A percentile compares a stretch with the other conserved stretches of the same genome.
Evolutionary conservation across 169 alveolate genomes (phyloP).

Genomic region (Babesia ovis): DNA sequence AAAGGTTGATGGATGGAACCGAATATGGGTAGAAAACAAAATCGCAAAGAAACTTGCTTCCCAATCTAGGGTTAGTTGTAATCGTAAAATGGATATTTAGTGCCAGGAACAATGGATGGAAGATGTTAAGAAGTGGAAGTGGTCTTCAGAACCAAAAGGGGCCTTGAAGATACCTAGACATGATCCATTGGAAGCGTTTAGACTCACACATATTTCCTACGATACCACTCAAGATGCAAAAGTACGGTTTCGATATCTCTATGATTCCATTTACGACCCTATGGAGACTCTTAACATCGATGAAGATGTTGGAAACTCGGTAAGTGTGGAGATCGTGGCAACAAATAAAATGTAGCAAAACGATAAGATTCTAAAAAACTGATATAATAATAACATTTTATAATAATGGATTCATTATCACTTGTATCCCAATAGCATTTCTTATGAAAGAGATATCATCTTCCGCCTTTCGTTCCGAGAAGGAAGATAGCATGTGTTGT

Average conservation of each 20-base stretch:
- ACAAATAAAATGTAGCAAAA: not conserved
- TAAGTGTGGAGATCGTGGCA: not conserved
- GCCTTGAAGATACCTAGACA: constrained; percentile 74
- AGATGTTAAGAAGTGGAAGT: constrained; percentile 78
- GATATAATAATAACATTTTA: not conserved
- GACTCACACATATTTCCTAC: constrained; percentile 54
- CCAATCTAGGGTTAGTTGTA: constrained; percentile 23
- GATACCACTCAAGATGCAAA: constrained; percentile 34
- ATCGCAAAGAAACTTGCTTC: constrained; percentile 42
- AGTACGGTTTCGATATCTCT: constrained; percentile 67
- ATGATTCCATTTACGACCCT: constrained; percentile 62
- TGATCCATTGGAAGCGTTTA: constrained; percentile 73
- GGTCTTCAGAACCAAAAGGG: constrained; percentile 80
- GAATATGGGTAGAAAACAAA: constrained; percentile 79
- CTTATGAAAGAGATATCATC: constrained; percentile 55
- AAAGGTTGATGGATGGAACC: constrained; percentile 81
- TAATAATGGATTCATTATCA: not conserved
- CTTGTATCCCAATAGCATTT: not conserved
- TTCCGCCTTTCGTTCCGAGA: constrained; percentile 62
- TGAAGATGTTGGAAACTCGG: constrained; percentile 21
- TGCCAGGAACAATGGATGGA: constrained; percentile 70
- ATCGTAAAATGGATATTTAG: constrained; percentile 11
- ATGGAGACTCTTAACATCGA: constrained; percentile 51
- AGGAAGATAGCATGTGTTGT: constrained; percentile 66
- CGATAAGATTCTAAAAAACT: not conserved